Percentiles rank a stretch among this genome's conserved stretches.
These are phyloP conservation scores for Entamoeba moshkovskii DNA, from an alignment of 208 protist genomes.

Conservation along the genomic window DNA sequence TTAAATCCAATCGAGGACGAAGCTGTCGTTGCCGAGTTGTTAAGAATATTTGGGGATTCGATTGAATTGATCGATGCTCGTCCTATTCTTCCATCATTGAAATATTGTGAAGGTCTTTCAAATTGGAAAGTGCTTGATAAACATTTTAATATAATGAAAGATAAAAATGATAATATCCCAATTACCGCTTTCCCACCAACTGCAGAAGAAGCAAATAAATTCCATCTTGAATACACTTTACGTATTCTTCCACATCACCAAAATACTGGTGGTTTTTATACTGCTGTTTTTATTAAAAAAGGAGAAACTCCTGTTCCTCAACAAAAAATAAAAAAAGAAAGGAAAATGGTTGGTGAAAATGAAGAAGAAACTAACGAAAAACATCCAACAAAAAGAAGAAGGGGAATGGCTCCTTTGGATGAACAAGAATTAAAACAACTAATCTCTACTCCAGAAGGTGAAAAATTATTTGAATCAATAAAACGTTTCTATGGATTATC, in stretches of 20 bases:
- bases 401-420: too few relatives aligned
- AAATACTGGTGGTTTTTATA: constrained; percentile 55
- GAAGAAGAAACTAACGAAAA: too few relatives aligned
- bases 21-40: constrained; percentile 66
- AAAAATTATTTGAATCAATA: too few relatives aligned
- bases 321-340: background rate
- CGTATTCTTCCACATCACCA: constrained; percentile 47
- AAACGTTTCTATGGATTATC: too few relatives aligned
- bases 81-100: constrained; percentile 26
- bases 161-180: background rate
- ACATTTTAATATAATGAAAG: background rate
- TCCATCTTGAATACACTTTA: constrained; percentile 39
- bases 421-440: too few relatives aligned
- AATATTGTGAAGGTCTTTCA: constrained; percentile 26
- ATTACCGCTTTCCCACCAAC: background rate
- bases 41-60: constrained; percentile 21
- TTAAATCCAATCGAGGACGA: constrained; percentile 83
- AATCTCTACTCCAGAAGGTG: too few relatives aligned
- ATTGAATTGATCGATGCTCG: constrained; percentile 33
- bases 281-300: constrained; percentile 45
- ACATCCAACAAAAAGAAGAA: too few relatives aligned
- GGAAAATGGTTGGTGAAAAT: too few relatives aligned
- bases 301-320: background rate
- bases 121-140: constrained; percentile 36
- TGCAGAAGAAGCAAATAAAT: background rate